Evolutionary conservation across 2,329 filamentous ascomycete genomes (phyloP).

Genomic region (Myriosclerotinia duriaeana): DNA sequence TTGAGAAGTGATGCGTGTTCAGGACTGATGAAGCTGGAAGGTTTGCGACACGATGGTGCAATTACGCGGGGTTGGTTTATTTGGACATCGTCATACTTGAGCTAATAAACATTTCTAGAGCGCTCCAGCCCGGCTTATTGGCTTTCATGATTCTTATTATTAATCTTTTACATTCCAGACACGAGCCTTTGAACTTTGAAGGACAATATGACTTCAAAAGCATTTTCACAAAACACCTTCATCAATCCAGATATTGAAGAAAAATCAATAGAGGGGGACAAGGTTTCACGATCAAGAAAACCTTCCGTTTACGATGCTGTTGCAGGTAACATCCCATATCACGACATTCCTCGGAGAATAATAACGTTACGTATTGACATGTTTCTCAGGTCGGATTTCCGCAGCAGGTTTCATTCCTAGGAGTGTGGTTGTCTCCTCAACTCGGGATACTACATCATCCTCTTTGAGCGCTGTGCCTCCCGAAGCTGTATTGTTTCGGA

Average conservation of each 20-base stretch:
- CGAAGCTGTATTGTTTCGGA: constrained; percentile 70
- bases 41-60: not conserved
- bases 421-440: constrained; percentile 32
- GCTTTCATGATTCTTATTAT: not conserved
- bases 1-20: constrained; percentile 5
- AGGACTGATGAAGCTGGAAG: constrained; percentile 5
- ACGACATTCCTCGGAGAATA: constrained; percentile 11
- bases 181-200: not conserved
- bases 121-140: not conserved
- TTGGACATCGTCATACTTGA: constrained; percentile 8
- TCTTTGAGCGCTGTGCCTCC: constrained; percentile 52
- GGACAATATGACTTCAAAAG: constrained; percentile 35
- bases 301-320: constrained; percentile 72
- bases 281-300: constrained; percentile 37
- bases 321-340: constrained; percentile 52
- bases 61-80: constrained; percentile 9
- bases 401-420: constrained; percentile 45
- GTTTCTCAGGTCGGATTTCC: constrained; percentile 44
- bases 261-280: constrained; percentile 27
- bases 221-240: constrained; percentile 30
- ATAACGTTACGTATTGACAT: constrained; percentile 16
- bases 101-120: constrained; percentile 19
- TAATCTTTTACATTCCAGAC: not conserved
- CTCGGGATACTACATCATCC: constrained; percentile 38
- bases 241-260: constrained; percentile 25